Evolutionary conservation across 192 early-diverging fungal genomes (phyloP).

Genomic region (Entomortierella beljakovae): DNA sequence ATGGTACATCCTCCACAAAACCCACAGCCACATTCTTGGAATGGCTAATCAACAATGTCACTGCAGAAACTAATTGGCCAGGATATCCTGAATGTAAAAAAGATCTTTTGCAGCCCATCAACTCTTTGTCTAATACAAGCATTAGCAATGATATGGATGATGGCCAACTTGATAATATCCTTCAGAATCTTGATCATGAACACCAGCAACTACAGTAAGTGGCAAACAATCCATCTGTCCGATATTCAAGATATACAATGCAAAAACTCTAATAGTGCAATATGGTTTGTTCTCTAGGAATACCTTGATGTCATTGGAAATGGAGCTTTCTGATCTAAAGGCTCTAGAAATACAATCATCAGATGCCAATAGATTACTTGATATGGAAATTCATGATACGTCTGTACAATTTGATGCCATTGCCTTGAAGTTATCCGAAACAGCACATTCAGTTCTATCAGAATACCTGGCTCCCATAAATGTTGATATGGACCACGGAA

Average conservation of each 20-base stretch:
- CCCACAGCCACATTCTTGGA: conserved; percentile 17
- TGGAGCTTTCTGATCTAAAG: conserved; percentile 34
- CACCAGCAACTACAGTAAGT: conserved; percentile 42
- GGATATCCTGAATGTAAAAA: background rate
- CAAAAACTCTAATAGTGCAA: background rate
- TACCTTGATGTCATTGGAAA: conserved; percentile 27
- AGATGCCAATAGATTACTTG: conserved; percentile 14
- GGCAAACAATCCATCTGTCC: background rate
- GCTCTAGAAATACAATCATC: conserved; percentile 14
- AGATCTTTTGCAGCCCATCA: background rate
- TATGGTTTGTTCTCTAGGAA: conserved; percentile 2
- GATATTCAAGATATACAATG: background rate
- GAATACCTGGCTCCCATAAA: conserved; percentile 7
- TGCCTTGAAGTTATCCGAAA: conserved; percentile 16
- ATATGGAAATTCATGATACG: conserved; percentile 32
- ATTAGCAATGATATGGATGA: background rate
- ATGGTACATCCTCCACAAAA: background rate
- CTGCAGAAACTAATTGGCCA: conserved; percentile 43
- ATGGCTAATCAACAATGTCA: conserved; percentile 36
- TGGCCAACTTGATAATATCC: background rate
- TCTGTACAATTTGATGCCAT: conserved; percentile 39
- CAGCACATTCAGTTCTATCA: conserved; percentile 4
- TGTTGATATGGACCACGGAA: background rate
- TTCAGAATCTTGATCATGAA: conserved; percentile 19
- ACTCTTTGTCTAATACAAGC: background rate